These are phyloP conservation scores for Arabis alpina DNA, from an alignment of 345 rosid genomes.

Conservation along the genomic window DNA sequence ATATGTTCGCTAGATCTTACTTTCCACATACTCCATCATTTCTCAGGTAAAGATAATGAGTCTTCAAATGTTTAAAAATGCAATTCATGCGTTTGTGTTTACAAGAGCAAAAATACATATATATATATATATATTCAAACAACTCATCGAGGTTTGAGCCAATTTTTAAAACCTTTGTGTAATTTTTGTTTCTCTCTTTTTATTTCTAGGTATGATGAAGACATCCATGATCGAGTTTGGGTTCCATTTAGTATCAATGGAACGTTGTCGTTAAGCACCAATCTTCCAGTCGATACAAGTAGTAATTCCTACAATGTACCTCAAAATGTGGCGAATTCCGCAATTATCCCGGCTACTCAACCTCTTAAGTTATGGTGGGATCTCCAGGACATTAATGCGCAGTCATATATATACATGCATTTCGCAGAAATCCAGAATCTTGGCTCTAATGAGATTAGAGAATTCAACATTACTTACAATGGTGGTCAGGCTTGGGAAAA, in stretches of 20 bases:
- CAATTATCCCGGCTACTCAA: slow-evolving; percentile 24
- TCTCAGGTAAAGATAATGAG: slow-evolving; percentile 33
- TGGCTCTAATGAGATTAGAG: slow-evolving; percentile 37
- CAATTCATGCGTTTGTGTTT: not conserved
- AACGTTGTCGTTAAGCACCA: slow-evolving; percentile 17
- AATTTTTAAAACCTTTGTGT: too few relatives aligned
- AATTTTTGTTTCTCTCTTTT: not conserved
- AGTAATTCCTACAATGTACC: slow-evolving; percentile 37
- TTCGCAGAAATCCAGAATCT: slow-evolving; percentile 49
- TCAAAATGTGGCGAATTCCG: slow-evolving; percentile 36
- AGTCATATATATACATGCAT: slow-evolving; percentile 50
- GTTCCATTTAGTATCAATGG: not conserved
- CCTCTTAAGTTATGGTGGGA: slow-evolving; percentile 22
- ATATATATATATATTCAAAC: too few relatives aligned
- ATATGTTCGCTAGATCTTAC: slow-evolving; percentile 25
- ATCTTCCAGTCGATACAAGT: not conserved
- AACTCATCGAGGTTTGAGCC: too few relatives aligned
- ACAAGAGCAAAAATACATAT: not conserved
- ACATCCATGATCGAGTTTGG: slow-evolving; percentile 53
- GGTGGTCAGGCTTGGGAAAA: slow-evolving; percentile 31
- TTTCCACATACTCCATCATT: slow-evolving; percentile 11
- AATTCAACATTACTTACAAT: slow-evolving; percentile 40
- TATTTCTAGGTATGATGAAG: slow-evolving; percentile 48
- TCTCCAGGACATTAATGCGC: not conserved
- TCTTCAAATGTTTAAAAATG: not conserved